A percentile compares a stretch with the other conserved stretches of the same genome.
These are phyloP conservation scores for Paecilomyces sp. DNA, from an alignment of 2,329 filamentous ascomycete genomes.

Conservation along the genomic window DNA sequence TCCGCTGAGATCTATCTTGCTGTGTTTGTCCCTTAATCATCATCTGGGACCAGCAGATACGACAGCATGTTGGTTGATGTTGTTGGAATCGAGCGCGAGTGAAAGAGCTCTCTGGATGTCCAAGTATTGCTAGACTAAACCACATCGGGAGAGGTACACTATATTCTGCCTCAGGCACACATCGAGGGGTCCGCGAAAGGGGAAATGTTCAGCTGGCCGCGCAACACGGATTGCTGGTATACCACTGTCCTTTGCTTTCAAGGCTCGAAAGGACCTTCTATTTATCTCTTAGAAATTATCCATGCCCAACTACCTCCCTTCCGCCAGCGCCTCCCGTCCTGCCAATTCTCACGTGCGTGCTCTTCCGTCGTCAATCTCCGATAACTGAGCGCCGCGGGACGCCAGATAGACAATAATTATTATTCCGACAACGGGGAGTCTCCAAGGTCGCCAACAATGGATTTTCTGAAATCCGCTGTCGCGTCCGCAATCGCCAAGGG, in stretches of 20 bases:
- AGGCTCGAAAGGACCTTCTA: background rate
- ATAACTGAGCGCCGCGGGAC: background rate
- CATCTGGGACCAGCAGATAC: background rate
- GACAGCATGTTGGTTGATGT: background rate
- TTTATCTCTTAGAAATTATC: background rate
- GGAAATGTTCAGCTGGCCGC: background rate
- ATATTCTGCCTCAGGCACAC: slow-evolving; percentile 1
- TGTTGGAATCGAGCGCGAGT: background rate
- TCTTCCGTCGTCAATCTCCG: background rate
- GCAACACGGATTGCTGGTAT: background rate
- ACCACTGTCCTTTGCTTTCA: background rate
- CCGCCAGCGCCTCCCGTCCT: background rate
- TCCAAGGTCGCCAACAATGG: slow-evolving; percentile 52
- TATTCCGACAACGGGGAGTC: background rate
- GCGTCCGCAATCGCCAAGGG: slow-evolving; percentile 95
- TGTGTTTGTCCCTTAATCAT: background rate
- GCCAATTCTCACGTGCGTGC: background rate
- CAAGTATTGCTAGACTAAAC: slow-evolving; percentile 9
- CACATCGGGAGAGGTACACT: slow-evolving; percentile 11
- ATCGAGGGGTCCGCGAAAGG: background rate
- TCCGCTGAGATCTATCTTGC: background rate
- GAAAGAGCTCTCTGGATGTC: background rate
- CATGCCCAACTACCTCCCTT: background rate
- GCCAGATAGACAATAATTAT: background rate
- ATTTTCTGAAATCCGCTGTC: slow-evolving; percentile 96